Evolutionary conservation across 2,329 filamentous ascomycete genomes (phyloP), one percentile per base, ranked within the genome.

Genomic region (Onygenales sp.): DNA sequence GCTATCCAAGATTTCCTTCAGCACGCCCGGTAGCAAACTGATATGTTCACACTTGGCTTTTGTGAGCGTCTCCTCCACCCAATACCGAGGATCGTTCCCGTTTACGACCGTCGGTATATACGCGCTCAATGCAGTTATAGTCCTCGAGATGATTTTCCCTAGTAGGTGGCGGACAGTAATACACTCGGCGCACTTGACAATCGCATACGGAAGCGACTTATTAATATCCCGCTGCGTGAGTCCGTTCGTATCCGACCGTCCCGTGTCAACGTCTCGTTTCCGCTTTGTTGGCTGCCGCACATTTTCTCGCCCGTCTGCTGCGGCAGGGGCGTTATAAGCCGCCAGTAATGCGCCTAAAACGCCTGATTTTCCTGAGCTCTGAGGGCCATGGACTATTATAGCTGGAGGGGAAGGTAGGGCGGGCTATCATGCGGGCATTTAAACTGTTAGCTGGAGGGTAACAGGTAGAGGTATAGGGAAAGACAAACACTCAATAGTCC

Each of bases 321-420:
- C 62, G 37, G 85, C 60, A n/a, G 77, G 75, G 43, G 74, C 74
- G 3, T 78, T 74, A 6, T 86, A 78, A 34, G 81, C 76, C 9
- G 76, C 78, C 14, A 94, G 77, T 13, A 89, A 77, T 2, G 78
- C 76, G 53, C 77, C 75, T 3, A 85, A 76, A 49, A 95, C 78
- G 47, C 81, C 80, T 34, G 83, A 88, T 72, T 97, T 97, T 42
- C 90, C 92, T 0, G 91, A 95, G 2, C 89, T 86, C 63, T 91
- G 84, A 33, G 90, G 82, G 49, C 93, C 93, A 67, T 97, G 84
- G 48, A 94, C 70, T 21, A 96, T 83, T 9, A 96, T 68, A 56
- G 87, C 87, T 9, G 82, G 76, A 53, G 86, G 87, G 53, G 82
- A 84, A 33, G 87, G 84, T n/a, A 84, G 57, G 13, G 54, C 39